Evolutionary conservation across 345 rosid species (phyloP).

Genomic region (Anacardium occidentale): DNA sequence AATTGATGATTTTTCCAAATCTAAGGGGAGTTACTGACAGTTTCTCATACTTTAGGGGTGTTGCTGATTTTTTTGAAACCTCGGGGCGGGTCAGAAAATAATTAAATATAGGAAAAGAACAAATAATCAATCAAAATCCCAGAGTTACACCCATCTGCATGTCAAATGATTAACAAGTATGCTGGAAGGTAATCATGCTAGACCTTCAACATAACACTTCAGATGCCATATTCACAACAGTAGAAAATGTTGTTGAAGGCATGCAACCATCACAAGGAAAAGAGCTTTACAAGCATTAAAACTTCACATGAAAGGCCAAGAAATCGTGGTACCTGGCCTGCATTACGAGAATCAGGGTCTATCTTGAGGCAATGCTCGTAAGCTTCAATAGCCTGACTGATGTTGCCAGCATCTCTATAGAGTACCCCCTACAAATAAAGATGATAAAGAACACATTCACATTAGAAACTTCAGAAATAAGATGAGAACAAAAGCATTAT

Average conservation of each 20-base stretch:
- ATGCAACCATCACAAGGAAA: slow-evolving; percentile 7
- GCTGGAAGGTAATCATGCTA: slow-evolving; percentile 5
- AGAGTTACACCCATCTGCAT: background rate
- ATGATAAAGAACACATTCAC: slow-evolving; percentile 8
- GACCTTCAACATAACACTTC: background rate
- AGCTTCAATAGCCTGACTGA: slow-evolving; percentile 75
- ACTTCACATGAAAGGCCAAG: background rate
- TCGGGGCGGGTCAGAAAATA: too few relatives aligned
- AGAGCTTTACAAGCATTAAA: slow-evolving; percentile 2
- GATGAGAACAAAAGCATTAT: background rate
- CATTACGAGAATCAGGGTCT: slow-evolving; percentile 99
- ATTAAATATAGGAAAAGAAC: too few relatives aligned
- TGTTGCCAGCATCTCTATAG: slow-evolving; percentile 96
- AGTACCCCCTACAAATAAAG: slow-evolving; percentile 69
- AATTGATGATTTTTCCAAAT: too few relatives aligned
- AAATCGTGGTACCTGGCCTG: slow-evolving; percentile 75
- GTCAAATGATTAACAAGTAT: background rate
- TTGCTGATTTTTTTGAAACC: too few relatives aligned
- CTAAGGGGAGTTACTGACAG: too few relatives aligned
- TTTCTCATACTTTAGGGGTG: too few relatives aligned
- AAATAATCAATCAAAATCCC: background rate
- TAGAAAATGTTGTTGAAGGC: background rate
- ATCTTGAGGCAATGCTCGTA: slow-evolving; percentile 98
- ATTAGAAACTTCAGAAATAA: slow-evolving; percentile 5
- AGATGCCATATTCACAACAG: background rate